Percentiles rank a stretch among this genome's conserved stretches.
These are phyloP conservation scores for Arbutus unedo DNA, from an alignment of 148 eudicot genomes.

Conservation along the genomic window DNA sequence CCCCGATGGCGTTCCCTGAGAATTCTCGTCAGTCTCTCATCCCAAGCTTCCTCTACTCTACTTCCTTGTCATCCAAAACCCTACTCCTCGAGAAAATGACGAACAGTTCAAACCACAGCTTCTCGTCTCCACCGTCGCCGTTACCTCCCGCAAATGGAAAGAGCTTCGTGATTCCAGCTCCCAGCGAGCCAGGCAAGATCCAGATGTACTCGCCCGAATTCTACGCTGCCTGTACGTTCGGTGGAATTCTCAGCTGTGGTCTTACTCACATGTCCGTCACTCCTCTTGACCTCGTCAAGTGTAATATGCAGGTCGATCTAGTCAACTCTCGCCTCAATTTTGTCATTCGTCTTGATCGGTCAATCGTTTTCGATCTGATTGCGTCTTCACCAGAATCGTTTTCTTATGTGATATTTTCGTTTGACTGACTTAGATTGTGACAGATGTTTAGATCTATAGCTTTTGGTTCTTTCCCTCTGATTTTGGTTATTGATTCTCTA, in stretches of 20 bases:
- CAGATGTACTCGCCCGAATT: conserved; percentile 58
- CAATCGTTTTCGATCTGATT: neutral
- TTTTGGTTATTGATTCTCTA: neutral
- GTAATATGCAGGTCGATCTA: conserved; percentile 62
- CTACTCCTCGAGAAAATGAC: neutral
- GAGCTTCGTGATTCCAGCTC: conserved; percentile 40
- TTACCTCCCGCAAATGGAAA: neutral
- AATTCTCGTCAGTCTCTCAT: conserved; percentile 21
- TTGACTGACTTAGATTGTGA: neutral
- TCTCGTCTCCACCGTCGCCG: neutral
- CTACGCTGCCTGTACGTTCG: conserved; percentile 54
- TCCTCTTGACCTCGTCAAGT: conserved; percentile 74
- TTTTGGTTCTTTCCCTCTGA: neutral
- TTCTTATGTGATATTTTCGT: neutral
- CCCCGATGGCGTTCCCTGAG: conserved; percentile 20
- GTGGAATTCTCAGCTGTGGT: conserved; percentile 59
- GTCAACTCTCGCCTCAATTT: neutral
- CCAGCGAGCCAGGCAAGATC: conserved; percentile 49
- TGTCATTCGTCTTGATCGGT: neutral
- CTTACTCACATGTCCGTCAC: conserved; percentile 72
- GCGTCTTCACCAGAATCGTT: neutral
- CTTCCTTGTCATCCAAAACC: conserved; percentile 14
- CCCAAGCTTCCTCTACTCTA: conserved; percentile 35
- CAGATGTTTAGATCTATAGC: neutral
- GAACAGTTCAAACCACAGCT: neutral